Base-by-base conservation (phyloP, 73 alveolate species). In the Diophrys appendiculata region DNA sequence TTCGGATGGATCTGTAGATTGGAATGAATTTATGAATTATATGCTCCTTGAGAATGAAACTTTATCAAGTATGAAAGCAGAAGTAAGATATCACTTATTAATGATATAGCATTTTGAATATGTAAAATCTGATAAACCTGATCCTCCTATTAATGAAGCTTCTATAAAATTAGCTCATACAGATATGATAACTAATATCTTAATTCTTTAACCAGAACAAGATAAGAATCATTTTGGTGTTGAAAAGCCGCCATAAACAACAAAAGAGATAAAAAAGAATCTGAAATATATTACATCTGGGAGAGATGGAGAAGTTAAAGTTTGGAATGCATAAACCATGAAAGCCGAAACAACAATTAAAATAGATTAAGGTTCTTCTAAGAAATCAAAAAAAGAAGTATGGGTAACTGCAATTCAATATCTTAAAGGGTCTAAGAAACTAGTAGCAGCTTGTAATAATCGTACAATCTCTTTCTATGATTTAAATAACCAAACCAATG, bases 1-100 rank as follows among this genome's bases (percentile, higher is more conserved):
- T 53, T 90, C 96, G 1, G 81, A 86, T 81, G 93, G 93, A 1
- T 64, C 86, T 24, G 92, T 90, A 34, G 96, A 90, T 65, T 90
- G 96, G 93, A 90, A 90, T 60, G 96, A 90, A 64, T 90, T 90
- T 77, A 90, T 90, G 93, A 90, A 90, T 79, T 90, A 84, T 65
- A 81, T 90, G 89, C 83, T 90, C n/a, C 79, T 90, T 32, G 96
- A 90, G 68, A 90, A 86, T 73, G 83, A 90, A 69, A 85, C 91
- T 27, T 71, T 90, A 24, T 68, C 90, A 0, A 83, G 90, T n/a
- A 85, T 90, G 96, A 79, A 77, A 64, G 87, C 87, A 30, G 94
- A 79, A n/a, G n/a, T n/a, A n/a, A n/a, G n/a, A n/a, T n/a, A n/a
- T n/a, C n/a, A n/a, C n/a, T n/a, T n/a, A n/a, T n/a, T n/a, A n/a